Conservation (phyloP, 352 stramenopile genomes). For the Phytopythium montanum region DNA sequence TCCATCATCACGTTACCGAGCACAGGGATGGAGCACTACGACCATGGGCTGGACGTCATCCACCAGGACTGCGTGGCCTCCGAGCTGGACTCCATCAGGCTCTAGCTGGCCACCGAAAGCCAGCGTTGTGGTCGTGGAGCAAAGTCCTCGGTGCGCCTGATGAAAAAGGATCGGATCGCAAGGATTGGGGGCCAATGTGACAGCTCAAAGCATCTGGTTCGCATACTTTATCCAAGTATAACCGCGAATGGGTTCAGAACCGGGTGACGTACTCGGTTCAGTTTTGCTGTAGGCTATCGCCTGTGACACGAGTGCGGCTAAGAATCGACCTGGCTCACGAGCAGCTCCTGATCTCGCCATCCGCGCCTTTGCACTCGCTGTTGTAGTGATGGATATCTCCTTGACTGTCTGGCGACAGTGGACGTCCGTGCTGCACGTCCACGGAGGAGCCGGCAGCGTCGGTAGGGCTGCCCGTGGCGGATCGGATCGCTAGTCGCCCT, state of each 20-base stretch:
- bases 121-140: background rate
- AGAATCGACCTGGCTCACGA: background rate
- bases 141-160: too few species aligned
- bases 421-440: background rate
- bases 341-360: background rate
- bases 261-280: background rate
- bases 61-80: background rate
- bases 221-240: background rate
- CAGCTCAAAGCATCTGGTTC: background rate
- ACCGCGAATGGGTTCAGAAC: background rate
- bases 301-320: background rate
- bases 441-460: background rate
- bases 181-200: background rate
- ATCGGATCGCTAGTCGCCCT: background rate
- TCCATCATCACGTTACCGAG: too few species aligned
- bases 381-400: background rate
- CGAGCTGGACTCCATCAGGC: slow-evolving; percentile 12
- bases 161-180: background rate
- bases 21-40: slow-evolving; percentile 9
- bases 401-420: slow-evolving; percentile 1
- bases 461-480: too few species aligned
- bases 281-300: background rate
- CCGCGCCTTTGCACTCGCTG: background rate
- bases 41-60: slow-evolving; percentile 12
- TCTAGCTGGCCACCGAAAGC: slow-evolving; percentile 1